Percentiles rank a stretch among this genome's conserved stretches.
These are phyloP conservation scores for Candida sp. DNA, from an alignment of 1,139 yeast species.

Conservation along the genomic window DNA sequence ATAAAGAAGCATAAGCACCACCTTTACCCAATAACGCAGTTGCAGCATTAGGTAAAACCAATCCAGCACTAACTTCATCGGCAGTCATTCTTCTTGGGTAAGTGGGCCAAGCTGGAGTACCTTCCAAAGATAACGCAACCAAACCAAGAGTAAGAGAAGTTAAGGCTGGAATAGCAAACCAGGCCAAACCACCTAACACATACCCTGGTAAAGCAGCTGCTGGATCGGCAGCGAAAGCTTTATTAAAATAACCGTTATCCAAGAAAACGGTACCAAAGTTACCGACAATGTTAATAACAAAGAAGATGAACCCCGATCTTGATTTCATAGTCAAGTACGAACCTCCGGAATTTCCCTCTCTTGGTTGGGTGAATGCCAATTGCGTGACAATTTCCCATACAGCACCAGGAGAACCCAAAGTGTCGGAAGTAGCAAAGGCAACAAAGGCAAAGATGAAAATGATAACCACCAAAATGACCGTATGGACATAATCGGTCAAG, in stretches of 20 bases:
- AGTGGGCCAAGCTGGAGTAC: slow-evolving; percentile 69
- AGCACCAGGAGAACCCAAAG: slow-evolving; percentile 76
- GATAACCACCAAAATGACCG: slow-evolving; percentile 56
- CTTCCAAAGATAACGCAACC: slow-evolving; percentile 71
- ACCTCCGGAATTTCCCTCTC: slow-evolving; percentile 72
- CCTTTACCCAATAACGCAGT: slow-evolving; percentile 80
- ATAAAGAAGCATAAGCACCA: slow-evolving; percentile 78
- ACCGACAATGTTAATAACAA: slow-evolving; percentile 80
- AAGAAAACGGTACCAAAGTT: slow-evolving; percentile 87
- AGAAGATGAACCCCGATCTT: slow-evolving; percentile 73
- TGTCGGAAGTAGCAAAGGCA: slow-evolving; percentile 56
- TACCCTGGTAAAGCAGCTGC: slow-evolving; percentile 89
- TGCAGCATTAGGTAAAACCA: slow-evolving; percentile 85
- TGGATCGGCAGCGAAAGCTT: slow-evolving; percentile 85
- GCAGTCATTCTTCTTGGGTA: slow-evolving; percentile 64
- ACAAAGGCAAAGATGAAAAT: slow-evolving; percentile 61
- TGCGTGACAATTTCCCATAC: slow-evolving; percentile 69
- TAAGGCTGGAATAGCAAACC: slow-evolving; percentile 89
- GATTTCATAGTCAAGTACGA: slow-evolving; percentile 82
- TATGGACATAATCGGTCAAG: slow-evolving; percentile 83
- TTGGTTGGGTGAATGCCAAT: slow-evolving; percentile 57
- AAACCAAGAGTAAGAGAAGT: slow-evolving; percentile 83
- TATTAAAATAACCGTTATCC: slow-evolving; percentile 89
- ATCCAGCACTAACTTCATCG: slow-evolving; percentile 74
- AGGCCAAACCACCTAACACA: slow-evolving; percentile 83